Evolutionary conservation across 352 stramenopile species (phyloP).

Genomic region (Chrysophaeum taylorii): DNA sequence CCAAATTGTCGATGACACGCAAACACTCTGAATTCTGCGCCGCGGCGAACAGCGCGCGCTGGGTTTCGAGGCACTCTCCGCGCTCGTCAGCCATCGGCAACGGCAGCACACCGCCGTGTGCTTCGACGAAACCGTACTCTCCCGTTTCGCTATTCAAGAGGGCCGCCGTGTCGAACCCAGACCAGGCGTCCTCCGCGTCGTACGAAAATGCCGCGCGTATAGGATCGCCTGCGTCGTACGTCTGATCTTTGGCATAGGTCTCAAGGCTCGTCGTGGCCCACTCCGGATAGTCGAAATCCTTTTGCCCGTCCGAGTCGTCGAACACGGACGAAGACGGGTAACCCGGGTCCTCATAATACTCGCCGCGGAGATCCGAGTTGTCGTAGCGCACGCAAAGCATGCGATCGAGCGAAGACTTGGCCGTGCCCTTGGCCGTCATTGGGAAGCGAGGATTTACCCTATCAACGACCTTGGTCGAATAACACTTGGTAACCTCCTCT

Average conservation of each 20-base stretch:
- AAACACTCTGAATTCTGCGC: background rate
- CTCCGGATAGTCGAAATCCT: background rate
- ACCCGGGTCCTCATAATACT: constrained; percentile 24
- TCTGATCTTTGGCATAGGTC: background rate
- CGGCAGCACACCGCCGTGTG: constrained; percentile 10
- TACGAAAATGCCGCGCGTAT: background rate
- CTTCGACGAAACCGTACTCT: background rate
- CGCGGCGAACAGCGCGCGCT: background rate
- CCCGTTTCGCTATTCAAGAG: too few relatives aligned
- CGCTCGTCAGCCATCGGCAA: background rate
- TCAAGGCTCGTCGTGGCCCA: background rate
- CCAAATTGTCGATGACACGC: too few relatives aligned
- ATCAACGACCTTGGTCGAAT: constrained; percentile 14
- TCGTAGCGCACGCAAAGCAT: constrained; percentile 35
- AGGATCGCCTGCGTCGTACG: background rate
- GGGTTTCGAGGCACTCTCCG: constrained; percentile 14
- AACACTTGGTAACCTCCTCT: constrained; percentile 12
- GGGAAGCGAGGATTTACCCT: constrained; percentile 27
- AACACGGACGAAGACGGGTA: background rate
- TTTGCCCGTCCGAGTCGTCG: background rate
- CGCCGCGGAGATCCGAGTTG: constrained; percentile 29
- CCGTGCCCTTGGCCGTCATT: constrained; percentile 5
- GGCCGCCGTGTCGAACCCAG: background rate
- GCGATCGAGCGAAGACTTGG: constrained; percentile 9
- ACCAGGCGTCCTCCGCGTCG: background rate